Base-by-base conservation (phyloP, 345 rosid species). In the Lenwebbia sp. region DNA sequence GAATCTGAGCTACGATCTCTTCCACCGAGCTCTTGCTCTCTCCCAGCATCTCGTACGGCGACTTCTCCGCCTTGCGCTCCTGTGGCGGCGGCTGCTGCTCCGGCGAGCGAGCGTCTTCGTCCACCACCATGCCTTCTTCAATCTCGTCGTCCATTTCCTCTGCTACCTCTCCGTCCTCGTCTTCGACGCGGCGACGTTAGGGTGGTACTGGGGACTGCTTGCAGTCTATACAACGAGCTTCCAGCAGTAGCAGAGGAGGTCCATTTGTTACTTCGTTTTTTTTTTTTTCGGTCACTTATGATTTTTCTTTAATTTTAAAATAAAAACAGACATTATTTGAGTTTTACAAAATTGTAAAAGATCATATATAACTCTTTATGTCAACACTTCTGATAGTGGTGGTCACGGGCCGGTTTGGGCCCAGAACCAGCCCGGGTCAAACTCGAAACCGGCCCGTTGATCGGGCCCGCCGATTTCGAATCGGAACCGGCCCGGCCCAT, bases 131-230 rank as follows among this genome's bases (percentile, higher is more conserved):
- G 84, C 90, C 95, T 86, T 93, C 98, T 65, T 95, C 99, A 84
- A 95, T 97, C 86, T 96, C 99, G 94, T 96, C 99, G 87, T 94
- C 99, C 99, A 97, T 96, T 52, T 40, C 5, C 57, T n/a, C 26
- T 4, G 54, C 54, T 23, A 58, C 30, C 85, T 52, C 83, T 13
- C 4, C 13, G 84, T 10, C 51, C 37, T 55, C 44, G 30, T 54
- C 76, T 57, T 30, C 56, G 7, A 15, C 81, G 81, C 47, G 25
- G 47, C 47, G 47, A 21, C 13, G 25, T 2, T 70, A 37, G 81
- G 78, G 25, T 13, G 13, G 78, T 3, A 10, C 78, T 37, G 25
- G 47, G 25, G 78, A 70, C 78, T 2, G 78, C 44, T 33, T 70
- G 78, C 78, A 2, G 47, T 17, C 47, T 5, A 10, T 4, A 6